These are phyloP conservation scores for Acacia acuminata DNA, from an alignment of 306 rosid genomes.

Conservation along the genomic window DNA sequence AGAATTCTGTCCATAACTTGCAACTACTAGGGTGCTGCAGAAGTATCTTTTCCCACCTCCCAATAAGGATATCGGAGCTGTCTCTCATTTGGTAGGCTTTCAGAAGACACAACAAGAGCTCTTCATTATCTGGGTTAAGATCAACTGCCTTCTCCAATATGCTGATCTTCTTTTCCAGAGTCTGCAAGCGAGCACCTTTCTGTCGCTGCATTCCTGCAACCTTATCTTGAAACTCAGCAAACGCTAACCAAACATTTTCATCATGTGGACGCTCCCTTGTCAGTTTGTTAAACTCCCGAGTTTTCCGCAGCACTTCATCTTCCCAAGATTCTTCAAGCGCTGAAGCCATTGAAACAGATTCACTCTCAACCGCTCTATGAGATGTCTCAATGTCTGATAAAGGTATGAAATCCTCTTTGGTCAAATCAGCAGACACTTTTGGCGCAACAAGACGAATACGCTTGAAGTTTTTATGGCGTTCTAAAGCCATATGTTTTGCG, in stretches of 20 bases:
- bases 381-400: conserved; percentile 54
- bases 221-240: conserved; percentile 88
- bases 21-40: conserved; percentile 68
- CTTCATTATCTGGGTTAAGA: conserved; percentile 85
- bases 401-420: conserved; percentile 67
- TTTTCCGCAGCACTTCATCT: conserved; percentile 77
- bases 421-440: conserved; percentile 32
- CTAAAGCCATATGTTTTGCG: conserved; percentile 79
- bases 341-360: conserved; percentile 35
- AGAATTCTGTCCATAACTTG: conserved; percentile 87
- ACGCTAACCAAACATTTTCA: conserved; percentile 77
- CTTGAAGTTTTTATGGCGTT: conserved; percentile 80
- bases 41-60: conserved; percentile 89
- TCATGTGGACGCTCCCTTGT: conserved; percentile 89
- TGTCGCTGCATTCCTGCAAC: conserved; percentile 86
- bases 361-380: conserved; percentile 37
- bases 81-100: conserved; percentile 82
- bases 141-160: conserved; percentile 90
- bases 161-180: conserved; percentile 93
- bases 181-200: conserved; percentile 96
- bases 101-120: conserved; percentile 74
- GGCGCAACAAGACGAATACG: conserved; percentile 66
- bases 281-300: conserved; percentile 80
- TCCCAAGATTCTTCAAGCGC: conserved; percentile 92
- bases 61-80: conserved; percentile 70